phyloP scores from a whole-genome alignment of 2,329 filamentous ascomycete species.

The Fragosphaeria purpurea region DNA sequence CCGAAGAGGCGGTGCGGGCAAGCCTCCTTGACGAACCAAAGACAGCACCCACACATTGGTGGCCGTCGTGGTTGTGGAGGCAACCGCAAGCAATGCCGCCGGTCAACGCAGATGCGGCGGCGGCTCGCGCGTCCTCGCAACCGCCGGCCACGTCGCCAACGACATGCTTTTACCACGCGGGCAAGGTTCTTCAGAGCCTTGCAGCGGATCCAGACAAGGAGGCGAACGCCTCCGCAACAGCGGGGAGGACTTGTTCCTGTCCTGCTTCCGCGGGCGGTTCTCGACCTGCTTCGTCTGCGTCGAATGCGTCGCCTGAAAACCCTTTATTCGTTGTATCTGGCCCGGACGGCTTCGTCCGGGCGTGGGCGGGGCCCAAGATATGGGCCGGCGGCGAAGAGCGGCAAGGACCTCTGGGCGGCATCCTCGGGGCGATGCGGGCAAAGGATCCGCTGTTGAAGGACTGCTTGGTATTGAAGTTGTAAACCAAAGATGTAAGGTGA shows the following conservation, averaged over 20 bases:
- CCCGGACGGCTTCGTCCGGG: slow-evolving; percentile 77
- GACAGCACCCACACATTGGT: not conserved
- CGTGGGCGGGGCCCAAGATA: slow-evolving; percentile 69
- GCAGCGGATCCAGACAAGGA: slow-evolving; percentile 1
- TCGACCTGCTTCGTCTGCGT: slow-evolving; percentile 12
- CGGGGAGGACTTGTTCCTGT: slow-evolving; percentile 8
- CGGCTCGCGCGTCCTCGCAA: too few relatives aligned
- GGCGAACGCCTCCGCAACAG: not conserved
- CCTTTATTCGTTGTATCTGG: slow-evolving; percentile 78
- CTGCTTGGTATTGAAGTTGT: slow-evolving; percentile 41
- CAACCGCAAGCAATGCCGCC: not conserved
- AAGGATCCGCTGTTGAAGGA: slow-evolving; percentile 21
- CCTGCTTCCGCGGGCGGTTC: too few relatives aligned
- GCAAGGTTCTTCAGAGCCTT: slow-evolving; percentile 16
- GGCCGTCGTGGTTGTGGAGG: slow-evolving; percentile 11
- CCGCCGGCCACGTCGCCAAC: too few relatives aligned
- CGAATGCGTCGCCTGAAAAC: slow-evolving; percentile 31
- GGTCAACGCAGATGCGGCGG: not conserved
- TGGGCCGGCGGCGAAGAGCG: slow-evolving; percentile 64
- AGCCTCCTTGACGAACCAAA: not conserved
- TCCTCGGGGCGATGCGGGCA: slow-evolving; percentile 49
- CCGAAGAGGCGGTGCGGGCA: slow-evolving; percentile 34
- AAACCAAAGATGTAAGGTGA: not conserved
- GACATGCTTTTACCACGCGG: slow-evolving; percentile 14
- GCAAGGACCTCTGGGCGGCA: slow-evolving; percentile 64